Evolutionary conservation across 306 rosid genomes (phyloP).

Genomic region (Astragalus glycyphyllos): DNA sequence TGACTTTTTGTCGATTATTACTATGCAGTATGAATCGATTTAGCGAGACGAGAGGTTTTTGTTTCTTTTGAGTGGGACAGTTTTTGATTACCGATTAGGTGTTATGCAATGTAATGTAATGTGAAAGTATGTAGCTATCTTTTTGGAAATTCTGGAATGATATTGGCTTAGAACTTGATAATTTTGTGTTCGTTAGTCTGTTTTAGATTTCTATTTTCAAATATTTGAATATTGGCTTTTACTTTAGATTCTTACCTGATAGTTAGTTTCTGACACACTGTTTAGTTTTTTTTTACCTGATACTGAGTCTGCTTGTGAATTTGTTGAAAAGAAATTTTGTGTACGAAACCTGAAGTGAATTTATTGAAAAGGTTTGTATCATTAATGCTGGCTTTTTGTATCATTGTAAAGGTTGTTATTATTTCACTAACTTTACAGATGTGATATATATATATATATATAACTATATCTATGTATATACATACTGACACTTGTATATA

Average conservation of each 20-base stretch:
- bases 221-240: background rate
- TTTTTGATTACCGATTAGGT: too few relatives aligned
- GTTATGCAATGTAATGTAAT: background rate
- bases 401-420: constrained; percentile 18
- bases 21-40: background rate
- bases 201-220: background rate
- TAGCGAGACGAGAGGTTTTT: background rate
- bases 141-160: background rate
- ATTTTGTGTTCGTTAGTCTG: background rate
- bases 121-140: background rate
- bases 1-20: background rate
- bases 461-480: constrained; percentile 1
- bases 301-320: constrained; percentile 9
- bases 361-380: background rate
- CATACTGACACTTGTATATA: background rate
- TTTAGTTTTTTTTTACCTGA: background rate
- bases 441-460: background rate
- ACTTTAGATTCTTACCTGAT: background rate
- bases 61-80: too few relatives aligned
- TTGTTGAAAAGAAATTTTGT: background rate
- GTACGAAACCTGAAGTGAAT: background rate
- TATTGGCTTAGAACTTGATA: background rate
- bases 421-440: background rate
- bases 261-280: constrained; percentile 11
- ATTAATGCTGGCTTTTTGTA: constrained; percentile 17